Base-by-base conservation (phyloP, 2,329 filamentous ascomycete species). In the Hortaea werneckii region DNA sequence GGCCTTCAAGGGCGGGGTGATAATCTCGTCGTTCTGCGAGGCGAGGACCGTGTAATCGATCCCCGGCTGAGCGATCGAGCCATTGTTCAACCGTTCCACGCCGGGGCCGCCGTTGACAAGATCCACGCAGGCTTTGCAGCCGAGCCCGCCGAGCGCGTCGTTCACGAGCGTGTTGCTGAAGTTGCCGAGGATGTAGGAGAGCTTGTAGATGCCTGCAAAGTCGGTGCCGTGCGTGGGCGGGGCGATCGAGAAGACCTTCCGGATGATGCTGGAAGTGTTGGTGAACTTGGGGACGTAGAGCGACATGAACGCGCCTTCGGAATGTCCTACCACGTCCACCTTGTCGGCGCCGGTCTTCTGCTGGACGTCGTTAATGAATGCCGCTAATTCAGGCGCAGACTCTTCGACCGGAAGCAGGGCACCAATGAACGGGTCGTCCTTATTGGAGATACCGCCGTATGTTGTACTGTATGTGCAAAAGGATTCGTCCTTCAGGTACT, bases 151-250 rank as follows among this genome's bases (percentile, higher is more conserved):
- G 5, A 57, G 41, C 6, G 49, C 48, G 1, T 39, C 42, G 8
- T 45, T 13, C 10, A 51, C 46, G 1, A 53, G 37, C 1, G 32
- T 38, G 5, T 50, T 41, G 11, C 50, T 54, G n/a, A 53, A 35
- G 6, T 50, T 50, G 1, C 51, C 47, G 13, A 20, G 20, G 20
- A 20, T 20, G 20, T 20, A 20, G 20, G 20, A 20, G 20, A 20
- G 20, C 20, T 20, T 20, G 20, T 20, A 20, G 20, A 20, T 20
- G 20, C n/a, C n/a, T 9, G 9, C 46, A 37, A 56, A 56, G 1
- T 40, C 52, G 1, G 54, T 57, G 6, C 54, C 53, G 28, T 56
- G 53, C 4, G 52, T 55, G n/a, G 54, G 54, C 6, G 54, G 54
- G 20, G 20, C 20, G 20, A 20, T 20, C 20, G 20, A 20, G 20